These are phyloP conservation scores for Acacia concinna DNA, from an alignment of 331 rosid species.

Conservation along the genomic window DNA sequence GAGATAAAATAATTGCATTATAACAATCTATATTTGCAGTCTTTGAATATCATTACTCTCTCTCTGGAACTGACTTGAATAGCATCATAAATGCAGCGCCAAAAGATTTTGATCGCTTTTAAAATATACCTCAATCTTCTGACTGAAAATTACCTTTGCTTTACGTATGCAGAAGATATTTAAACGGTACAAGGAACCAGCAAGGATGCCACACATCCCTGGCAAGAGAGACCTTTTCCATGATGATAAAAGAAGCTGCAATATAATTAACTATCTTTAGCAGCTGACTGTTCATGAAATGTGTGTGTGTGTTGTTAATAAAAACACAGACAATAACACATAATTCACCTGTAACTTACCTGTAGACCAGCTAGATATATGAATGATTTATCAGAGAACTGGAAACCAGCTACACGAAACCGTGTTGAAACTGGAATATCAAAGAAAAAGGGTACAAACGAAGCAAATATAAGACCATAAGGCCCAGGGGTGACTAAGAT, in stretches of 20 bases:
- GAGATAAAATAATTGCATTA: conserved; percentile 5
- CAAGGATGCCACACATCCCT: conserved; percentile 90
- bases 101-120: conserved; percentile 12
- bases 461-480: conserved; percentile 96
- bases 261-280: conserved; percentile 33
- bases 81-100: neutral
- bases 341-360: conserved; percentile 48
- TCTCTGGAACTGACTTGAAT: neutral
- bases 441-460: conserved; percentile 90
- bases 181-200: conserved; percentile 83
- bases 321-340: conserved; percentile 9
- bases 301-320: neutral
- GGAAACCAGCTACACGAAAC: conserved; percentile 69
- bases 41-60: neutral
- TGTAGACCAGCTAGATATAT: conserved; percentile 94
- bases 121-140: neutral
- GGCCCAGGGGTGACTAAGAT: conserved; percentile 86
- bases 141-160: conserved; percentile 68
- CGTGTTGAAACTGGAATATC: conserved; percentile 96
- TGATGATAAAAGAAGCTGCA: conserved; percentile 91
- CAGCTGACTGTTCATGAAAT: conserved; percentile 26
- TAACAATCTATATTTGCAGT: conserved; percentile 12
- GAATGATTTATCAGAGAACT: conserved; percentile 92
- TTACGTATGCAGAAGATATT: conserved; percentile 82
- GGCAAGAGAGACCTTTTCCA: conserved; percentile 93